Evolutionary conservation across 441 rosid species (phyloP).

Genomic region (Pelargonium myrrhifolium): DNA sequence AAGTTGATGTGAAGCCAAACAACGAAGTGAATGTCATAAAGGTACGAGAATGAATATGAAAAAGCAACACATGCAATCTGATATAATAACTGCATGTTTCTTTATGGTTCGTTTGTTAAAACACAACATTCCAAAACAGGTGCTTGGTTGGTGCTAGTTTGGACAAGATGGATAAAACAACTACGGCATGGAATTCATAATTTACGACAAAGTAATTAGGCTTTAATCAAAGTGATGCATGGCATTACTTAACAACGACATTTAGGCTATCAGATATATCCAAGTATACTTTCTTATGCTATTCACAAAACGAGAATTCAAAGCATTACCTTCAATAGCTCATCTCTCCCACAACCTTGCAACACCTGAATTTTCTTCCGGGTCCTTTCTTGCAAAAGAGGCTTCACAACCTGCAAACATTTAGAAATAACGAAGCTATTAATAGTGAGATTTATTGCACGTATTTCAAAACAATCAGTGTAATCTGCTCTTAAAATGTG

Average conservation of each 20-base stretch:
- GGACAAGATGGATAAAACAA: conserved; percentile 6
- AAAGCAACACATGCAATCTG: too few relatives aligned
- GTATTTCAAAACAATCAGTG: neutral
- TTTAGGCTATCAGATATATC: conserved; percentile 21
- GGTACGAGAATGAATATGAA: too few relatives aligned
- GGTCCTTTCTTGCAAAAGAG: conserved; percentile 70
- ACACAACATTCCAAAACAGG: too few relatives aligned
- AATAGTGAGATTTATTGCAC: neutral
- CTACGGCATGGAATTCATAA: too few relatives aligned
- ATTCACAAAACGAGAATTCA: conserved; percentile 66
- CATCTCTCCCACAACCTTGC: conserved; percentile 53
- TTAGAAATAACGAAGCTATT: neutral
- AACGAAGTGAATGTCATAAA: too few relatives aligned
- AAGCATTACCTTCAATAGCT: conserved; percentile 56
- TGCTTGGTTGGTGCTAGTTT: too few relatives aligned
- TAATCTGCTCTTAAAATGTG: neutral
- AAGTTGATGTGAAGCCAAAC: too few relatives aligned
- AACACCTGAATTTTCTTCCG: conserved; percentile 60
- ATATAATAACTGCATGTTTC: too few relatives aligned
- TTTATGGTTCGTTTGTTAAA: too few relatives aligned
- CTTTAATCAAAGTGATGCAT: too few relatives aligned
- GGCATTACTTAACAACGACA: too few relatives aligned
- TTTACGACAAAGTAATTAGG: too few relatives aligned
- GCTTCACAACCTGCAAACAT: conserved; percentile 45
- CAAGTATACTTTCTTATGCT: conserved; percentile 52